Percentiles rank a stretch among this genome's conserved stretches.
Evolutionary conservation across 2,329 filamentous ascomycete genomes (phyloP).

Genomic region (Rhynchosporium secalis): DNA sequence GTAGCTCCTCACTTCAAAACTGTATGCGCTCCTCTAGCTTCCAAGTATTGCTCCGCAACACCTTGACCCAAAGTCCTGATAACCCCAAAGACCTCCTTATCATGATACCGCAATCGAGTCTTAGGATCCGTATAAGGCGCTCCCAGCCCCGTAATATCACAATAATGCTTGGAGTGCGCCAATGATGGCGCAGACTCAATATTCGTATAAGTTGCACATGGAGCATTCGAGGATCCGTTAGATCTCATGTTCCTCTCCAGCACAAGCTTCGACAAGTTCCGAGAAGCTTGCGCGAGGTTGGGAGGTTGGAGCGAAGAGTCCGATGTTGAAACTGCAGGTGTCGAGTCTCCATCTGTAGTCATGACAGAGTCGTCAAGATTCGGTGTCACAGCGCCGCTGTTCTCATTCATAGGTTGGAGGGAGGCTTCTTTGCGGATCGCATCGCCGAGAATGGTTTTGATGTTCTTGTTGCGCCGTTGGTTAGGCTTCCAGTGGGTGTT

Average conservation of each 20-base stretch:
- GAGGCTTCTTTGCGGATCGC: constrained; percentile 88
- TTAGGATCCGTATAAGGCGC: constrained; percentile 94
- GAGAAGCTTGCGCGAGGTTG: constrained; percentile 87
- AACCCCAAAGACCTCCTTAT: constrained; percentile 85
- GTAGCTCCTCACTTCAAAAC: constrained; percentile 48
- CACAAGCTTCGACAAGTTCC: constrained; percentile 83
- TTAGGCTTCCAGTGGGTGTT: constrained; percentile 89
- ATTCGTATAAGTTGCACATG: constrained; percentile 87
- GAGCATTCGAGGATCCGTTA: constrained; percentile 47
- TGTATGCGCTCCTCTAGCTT: constrained; percentile 87
- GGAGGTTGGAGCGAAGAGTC: constrained; percentile 47
- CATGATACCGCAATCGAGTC: constrained; percentile 87
- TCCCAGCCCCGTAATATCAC: constrained; percentile 91
- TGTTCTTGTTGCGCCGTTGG: constrained; percentile 96
- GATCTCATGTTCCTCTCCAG: constrained; percentile 74
- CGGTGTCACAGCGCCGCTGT: constrained; percentile 77
- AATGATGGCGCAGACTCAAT: constrained; percentile 92
- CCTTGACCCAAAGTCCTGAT: constrained; percentile 80
- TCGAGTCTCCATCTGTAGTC: constrained; percentile 47
- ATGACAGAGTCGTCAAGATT: constrained; percentile 51
- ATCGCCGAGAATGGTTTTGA: constrained; percentile 94
- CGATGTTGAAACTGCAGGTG: constrained; percentile 48
- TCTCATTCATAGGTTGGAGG: constrained; percentile 75
- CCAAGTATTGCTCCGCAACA: constrained; percentile 83
- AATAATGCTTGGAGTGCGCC: constrained; percentile 84